Percentiles rank a stretch among this genome's conserved stretches.
Evolutionary conservation across 2,329 filamentous ascomycete species (phyloP).

Genomic region (Alternaria angustiovoidea): DNA sequence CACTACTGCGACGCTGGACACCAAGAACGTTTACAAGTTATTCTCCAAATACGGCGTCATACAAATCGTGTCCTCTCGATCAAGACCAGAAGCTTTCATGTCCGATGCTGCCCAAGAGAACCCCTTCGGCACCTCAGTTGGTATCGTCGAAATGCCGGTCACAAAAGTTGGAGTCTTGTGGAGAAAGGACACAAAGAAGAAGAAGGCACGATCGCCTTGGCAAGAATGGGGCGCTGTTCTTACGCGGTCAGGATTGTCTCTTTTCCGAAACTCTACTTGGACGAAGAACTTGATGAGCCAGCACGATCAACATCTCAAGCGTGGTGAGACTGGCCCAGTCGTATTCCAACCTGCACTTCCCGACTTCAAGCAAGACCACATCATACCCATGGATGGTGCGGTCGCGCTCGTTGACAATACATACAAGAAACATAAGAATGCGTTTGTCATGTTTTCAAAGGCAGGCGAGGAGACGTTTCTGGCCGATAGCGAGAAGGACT

Average conservation of each 20-base stretch:
- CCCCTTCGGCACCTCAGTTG: conserved; percentile 80
- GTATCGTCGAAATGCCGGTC: conserved; percentile 95
- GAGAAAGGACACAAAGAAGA: conserved; percentile 93
- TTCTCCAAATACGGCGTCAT: conserved; percentile 92
- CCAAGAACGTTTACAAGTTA: conserved; percentile 82
- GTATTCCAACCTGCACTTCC: conserved; percentile 90
- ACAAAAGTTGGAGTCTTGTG: conserved; percentile 95
- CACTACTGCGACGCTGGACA: conserved; percentile 76
- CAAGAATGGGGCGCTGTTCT: conserved; percentile 98
- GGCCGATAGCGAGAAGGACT: conserved; percentile 86
- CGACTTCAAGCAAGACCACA: conserved; percentile 90
- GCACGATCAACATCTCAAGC: conserved; percentile 81
- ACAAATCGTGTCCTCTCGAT: conserved; percentile 93
- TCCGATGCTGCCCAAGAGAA: conserved; percentile 84
- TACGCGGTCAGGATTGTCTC: conserved; percentile 95
- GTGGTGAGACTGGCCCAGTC: conserved; percentile 78
- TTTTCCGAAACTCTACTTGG: conserved; percentile 94
- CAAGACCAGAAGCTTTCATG: conserved; percentile 94
- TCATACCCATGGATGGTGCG: conserved; percentile 92
- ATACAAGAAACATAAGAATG: conserved; percentile 96
- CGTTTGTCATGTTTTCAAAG: conserved; percentile 88
- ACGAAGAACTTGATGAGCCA: conserved; percentile 90
- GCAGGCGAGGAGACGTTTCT: conserved; percentile 86
- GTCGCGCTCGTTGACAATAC: conserved; percentile 85
- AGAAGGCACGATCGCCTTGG: conserved; percentile 94